These are phyloP conservation scores for Boletus edulis DNA, from an alignment of 768 basidiomycete genomes.

Conservation along the genomic window DNA sequence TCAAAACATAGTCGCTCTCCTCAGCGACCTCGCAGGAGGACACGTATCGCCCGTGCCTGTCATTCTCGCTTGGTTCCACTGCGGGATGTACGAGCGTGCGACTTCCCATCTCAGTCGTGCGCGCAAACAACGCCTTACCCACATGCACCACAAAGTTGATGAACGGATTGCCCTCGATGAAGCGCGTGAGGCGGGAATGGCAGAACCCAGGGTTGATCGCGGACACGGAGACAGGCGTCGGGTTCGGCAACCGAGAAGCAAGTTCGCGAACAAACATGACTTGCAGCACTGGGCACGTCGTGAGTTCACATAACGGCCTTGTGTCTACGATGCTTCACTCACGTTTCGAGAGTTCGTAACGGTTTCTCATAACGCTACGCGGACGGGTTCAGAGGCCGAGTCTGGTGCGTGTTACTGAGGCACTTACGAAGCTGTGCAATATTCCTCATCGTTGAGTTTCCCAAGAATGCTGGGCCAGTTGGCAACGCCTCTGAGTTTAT, in stretches of 20 bases:
- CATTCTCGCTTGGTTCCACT: conserved; percentile 23
- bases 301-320: neutral
- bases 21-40: conserved; percentile 25
- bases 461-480: conserved; percentile 27
- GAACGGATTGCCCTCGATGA: conserved; percentile 9
- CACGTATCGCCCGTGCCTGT: conserved; percentile 31
- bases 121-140: conserved; percentile 25
- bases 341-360: conserved; percentile 29
- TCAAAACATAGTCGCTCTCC: conserved; percentile 33
- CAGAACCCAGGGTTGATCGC: conserved; percentile 37
- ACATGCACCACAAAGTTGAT: neutral
- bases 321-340: neutral
- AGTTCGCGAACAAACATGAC: conserved; percentile 38
- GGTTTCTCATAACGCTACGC: conserved; percentile 23
- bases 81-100: conserved; percentile 36
- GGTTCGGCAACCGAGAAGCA: conserved; percentile 27
- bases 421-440: conserved; percentile 27
- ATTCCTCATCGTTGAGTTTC: conserved; percentile 24
- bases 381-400: neutral
- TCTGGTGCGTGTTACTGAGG: neutral
- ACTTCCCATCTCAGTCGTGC: conserved; percentile 34
- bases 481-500: conserved; percentile 4
- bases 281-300: conserved; percentile 25
- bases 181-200: conserved; percentile 29
- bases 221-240: conserved; percentile 29